Conservation (phyloP, 106 monocot genomes). For the Apostasia ramifera region DNA sequence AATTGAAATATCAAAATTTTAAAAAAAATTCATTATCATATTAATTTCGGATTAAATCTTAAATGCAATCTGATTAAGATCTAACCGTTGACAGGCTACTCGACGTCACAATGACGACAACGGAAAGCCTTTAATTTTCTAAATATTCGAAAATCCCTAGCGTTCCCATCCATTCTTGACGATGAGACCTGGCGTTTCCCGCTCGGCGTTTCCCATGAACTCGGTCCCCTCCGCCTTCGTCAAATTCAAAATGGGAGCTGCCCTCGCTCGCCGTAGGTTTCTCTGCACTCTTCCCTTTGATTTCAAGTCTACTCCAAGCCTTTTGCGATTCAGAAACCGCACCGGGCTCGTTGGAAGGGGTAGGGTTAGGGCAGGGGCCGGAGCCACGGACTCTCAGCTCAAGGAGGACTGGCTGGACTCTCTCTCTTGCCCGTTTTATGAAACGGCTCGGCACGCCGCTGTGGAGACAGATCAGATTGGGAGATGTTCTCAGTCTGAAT, state of each 20-base stretch:
- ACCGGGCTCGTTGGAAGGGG: neutral
- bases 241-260: neutral
- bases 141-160: too few relatives aligned
- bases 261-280: too few relatives aligned
- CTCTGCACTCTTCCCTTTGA: neutral
- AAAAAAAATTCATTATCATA: too few relatives aligned
- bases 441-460: neutral
- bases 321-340: neutral
- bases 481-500: constrained; percentile 9
- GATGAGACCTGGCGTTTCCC: neutral
- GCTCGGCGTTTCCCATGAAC: neutral
- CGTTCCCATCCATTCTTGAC: neutral
- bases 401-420: constrained; percentile 61
- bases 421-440: constrained; percentile 40
- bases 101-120: too few relatives aligned
- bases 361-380: constrained; percentile 23
- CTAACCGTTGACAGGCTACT: too few relatives aligned
- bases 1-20: too few relatives aligned
- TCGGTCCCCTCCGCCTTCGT: constrained; percentile 1
- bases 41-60: too few relatives aligned
- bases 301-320: neutral
- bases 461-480: constrained; percentile 7
- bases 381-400: constrained; percentile 14
- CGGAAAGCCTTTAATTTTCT: too few relatives aligned
- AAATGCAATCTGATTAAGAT: too few relatives aligned